Evolutionary conservation across 495 filamentous ascomycete species (phyloP), one percentile per base, ranked within the genome.

Genomic region (Aspergillus leporis): DNA sequence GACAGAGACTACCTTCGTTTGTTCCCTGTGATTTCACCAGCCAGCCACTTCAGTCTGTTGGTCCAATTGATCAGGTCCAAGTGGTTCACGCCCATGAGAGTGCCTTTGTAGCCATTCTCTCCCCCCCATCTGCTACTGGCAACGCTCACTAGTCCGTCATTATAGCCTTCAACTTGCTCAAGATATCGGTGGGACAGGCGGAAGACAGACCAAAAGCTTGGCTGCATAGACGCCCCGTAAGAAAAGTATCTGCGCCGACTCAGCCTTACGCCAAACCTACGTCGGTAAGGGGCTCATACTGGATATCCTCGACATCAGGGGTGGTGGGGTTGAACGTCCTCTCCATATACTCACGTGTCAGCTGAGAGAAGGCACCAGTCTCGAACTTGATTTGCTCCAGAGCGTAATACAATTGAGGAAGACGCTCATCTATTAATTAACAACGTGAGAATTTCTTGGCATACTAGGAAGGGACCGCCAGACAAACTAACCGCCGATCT

Each of bases 21-120:
- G 51, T 85, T 84, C 5, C 91, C 90, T 57, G 84, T 85, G 64
- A 88, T 74, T 61, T 87, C 80, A 61, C 83, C 85, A 18, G 88
- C 66, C 38, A 86, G 79, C 85, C 86, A 96, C 59, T 86, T 83
- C 32, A 96, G 59, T 52, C 89, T 78, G 66, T 96, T 97, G 51
- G 85, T 93, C 94, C 93, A 98, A 74, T 97, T 97, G 71, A 97
- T 98, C 53, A 96, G 76, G 65, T 97, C 92, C 5, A 97, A 74
- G 73, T 98, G 94, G 70, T 87, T 95, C 30, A 96, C 91, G 10
- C 84, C 85, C 5, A 92, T 73, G n/a, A 98, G 70, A 3, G 94
- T 97, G 4, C 94, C 94, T 70, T 93, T 90, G 69, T 97, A 97
- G 19, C 74, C 74, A 3, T 60, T 14, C 19, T 77, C 70, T 1